Base-by-base conservation (phyloP, 148 eudicot genomes). In the Spergularia marina region DNA sequence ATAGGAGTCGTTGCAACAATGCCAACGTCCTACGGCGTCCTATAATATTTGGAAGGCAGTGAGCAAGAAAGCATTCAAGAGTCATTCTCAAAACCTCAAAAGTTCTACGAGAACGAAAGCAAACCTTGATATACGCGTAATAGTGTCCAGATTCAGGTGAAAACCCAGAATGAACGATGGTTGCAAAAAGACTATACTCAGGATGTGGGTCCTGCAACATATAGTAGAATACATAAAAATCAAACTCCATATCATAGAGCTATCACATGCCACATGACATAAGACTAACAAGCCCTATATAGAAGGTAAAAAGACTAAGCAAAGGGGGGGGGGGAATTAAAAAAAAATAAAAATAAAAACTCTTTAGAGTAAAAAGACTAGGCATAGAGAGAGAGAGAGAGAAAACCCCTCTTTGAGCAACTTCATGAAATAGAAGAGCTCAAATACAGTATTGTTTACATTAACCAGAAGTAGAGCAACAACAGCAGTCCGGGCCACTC, bases 61-160 rank as follows among this genome's bases (percentile, higher is more conserved):
- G 58, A 84, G 80, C 65, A 76, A 78, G 25, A 39, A 83, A 49
- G 20, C 21, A 51, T 36, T 25, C 23, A 51, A 30, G 13, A 55
- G 52, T 53, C 17, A 69, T 51, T 17, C 51, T 4, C 41, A 53
- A 56, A 56, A 81, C 62, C 30, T 18, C 21, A 13, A 77, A 65
- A 21, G 53, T 18, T 25, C 52, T 14, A 20, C 14, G 34, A 59
- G 55, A 76, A 39, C 15, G 72, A 61, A 74, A 78, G 72, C 8
- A 57, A 71, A 96, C 99, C 99, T 96, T 96, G 53, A 96, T 86
- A 81, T 92, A 91, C 51, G 99, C 94, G 84, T 92, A 96, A 77
- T 96, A 96, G 84, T 96, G 99, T 73, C 99, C 99, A 56, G 99
- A 91, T 78, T 96, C 98, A 10, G 93, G 94, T 53, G 99, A 96